A percentile compares a stretch with the other conserved stretches of the same genome.
Evolutionary conservation across 1,284 basidiomycete species (phyloP).

Genomic region (Nidula niveotomentosa): DNA sequence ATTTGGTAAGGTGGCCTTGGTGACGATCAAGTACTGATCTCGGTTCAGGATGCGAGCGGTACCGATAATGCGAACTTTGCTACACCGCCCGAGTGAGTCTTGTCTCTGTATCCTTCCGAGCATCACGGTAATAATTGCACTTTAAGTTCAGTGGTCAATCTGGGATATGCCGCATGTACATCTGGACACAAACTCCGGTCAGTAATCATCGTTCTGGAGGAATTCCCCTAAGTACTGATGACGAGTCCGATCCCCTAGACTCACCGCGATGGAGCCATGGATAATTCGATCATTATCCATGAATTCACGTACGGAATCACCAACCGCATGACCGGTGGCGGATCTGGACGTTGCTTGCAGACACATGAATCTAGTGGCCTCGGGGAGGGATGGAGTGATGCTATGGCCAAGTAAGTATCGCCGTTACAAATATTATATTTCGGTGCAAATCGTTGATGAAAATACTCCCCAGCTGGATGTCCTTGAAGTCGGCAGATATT

Average conservation of each 20-base stretch:
- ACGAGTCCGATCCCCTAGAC: too few relatives aligned
- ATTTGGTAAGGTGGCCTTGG: slow-evolving; percentile 31
- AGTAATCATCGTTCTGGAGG: neutral
- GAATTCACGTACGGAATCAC: slow-evolving; percentile 44
- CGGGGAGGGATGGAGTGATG: slow-evolving; percentile 49
- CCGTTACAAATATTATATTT: neutral
- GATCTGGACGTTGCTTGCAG: slow-evolving; percentile 40
- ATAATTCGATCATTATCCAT: slow-evolving; percentile 42
- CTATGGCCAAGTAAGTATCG: slow-evolving; percentile 37
- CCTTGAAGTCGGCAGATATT: slow-evolving; percentile 31
- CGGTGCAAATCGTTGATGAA: neutral
- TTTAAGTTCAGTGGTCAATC: slow-evolving; percentile 25
- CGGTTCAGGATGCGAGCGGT: too few relatives aligned
- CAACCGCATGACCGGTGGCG: slow-evolving; percentile 46
- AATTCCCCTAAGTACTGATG: too few relatives aligned
- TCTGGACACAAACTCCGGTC: slow-evolving; percentile 34
- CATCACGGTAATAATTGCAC: neutral
- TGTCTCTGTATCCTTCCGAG: neutral
- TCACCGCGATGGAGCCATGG: slow-evolving; percentile 37
- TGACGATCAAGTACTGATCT: too few relatives aligned
- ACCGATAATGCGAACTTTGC: slow-evolving; percentile 31
- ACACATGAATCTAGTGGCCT: slow-evolving; percentile 43
- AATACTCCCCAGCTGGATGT: slow-evolving; percentile 25
- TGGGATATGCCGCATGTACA: slow-evolving; percentile 39
- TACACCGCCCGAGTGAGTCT: slow-evolving; percentile 33